Conservation (phyloP, 2,329 filamentous ascomycete species). For the Fusarium sp. region DNA sequence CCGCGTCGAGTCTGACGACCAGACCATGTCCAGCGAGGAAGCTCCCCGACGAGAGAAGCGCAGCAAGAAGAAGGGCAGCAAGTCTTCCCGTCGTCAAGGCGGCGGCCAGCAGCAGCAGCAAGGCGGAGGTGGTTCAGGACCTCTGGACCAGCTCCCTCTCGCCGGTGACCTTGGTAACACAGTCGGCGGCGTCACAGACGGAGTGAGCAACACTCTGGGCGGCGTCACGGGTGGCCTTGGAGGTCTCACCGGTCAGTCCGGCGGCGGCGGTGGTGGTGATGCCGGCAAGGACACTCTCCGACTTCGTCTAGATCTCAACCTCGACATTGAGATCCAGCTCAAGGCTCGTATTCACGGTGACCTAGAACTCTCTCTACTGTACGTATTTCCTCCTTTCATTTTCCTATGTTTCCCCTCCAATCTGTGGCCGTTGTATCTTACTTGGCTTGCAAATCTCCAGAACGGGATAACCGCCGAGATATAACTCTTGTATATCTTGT, state of each 20-base stretch:
- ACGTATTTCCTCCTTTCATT: slow-evolving; percentile 49
- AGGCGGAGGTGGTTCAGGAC: slow-evolving; percentile 27
- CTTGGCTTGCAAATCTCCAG: slow-evolving; percentile 43
- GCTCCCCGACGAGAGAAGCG: slow-evolving; percentile 40
- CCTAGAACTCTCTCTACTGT: slow-evolving; percentile 78
- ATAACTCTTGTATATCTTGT: neutral
- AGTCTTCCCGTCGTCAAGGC: slow-evolving; percentile 40
- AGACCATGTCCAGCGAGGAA: slow-evolving; percentile 40
- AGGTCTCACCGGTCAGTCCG: slow-evolving; percentile 51
- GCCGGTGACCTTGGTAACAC: slow-evolving; percentile 51
- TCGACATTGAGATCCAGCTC: slow-evolving; percentile 85
- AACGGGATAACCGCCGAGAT: slow-evolving; percentile 38
- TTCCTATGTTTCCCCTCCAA: neutral
- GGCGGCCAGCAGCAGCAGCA: slow-evolving; percentile 32
- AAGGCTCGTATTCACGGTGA: slow-evolving; percentile 90
- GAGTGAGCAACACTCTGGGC: slow-evolving; percentile 56
- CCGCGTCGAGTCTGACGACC: slow-evolving; percentile 44
- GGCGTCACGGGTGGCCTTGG: slow-evolving; percentile 53
- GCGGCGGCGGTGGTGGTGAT: slow-evolving; percentile 49
- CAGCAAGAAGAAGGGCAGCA: slow-evolving; percentile 49
- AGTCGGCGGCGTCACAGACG: slow-evolving; percentile 55
- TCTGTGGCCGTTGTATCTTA: slow-evolving; percentile 42
- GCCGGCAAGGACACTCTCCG: slow-evolving; percentile 72
- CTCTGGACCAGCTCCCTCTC: slow-evolving; percentile 54
- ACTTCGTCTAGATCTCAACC: slow-evolving; percentile 80